phyloP scores from a whole-genome alignment of 805 yeast species.

The Pichia pseudocactophila region DNA sequence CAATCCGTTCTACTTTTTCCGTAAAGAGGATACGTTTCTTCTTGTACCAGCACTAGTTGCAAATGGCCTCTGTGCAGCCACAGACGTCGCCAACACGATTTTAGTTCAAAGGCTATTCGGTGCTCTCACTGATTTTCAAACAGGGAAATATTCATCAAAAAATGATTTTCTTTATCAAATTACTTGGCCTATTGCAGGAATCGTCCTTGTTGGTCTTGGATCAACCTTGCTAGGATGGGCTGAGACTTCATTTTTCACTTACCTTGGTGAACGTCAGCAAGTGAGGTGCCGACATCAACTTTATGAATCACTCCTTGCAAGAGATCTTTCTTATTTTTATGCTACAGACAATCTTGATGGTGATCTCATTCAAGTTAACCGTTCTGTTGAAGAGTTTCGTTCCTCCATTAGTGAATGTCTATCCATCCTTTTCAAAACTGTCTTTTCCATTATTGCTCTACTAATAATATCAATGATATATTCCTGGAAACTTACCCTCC shows the following conservation, averaged over 20 bases:
- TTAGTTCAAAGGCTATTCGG: conserved; percentile 59
- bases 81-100: conserved; percentile 53
- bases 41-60: conserved; percentile 14
- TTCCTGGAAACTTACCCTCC: conserved; percentile 79
- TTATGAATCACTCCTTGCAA: conserved; percentile 35
- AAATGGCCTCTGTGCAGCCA: conserved; percentile 43
- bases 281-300: conserved; percentile 42
- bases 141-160: conserved; percentile 25
- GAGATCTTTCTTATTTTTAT: conserved; percentile 58
- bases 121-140: conserved; percentile 28
- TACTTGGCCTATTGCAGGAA: conserved; percentile 27
- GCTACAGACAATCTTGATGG: conserved; percentile 50
- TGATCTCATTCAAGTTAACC: conserved; percentile 50
- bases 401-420: conserved; percentile 59
- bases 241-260: conserved; percentile 54
- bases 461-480: conserved; percentile 59
- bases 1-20: conserved; percentile 22
- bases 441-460: conserved; percentile 45
- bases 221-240: conserved; percentile 40
- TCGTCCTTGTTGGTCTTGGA: conserved; percentile 40
- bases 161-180: conserved; percentile 30
- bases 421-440: conserved; percentile 46
- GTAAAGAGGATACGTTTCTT: conserved; percentile 18
- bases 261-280: conserved; percentile 65
- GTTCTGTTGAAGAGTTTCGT: conserved; percentile 69